A percentile compares a stretch with the other conserved stretches of the same genome.
These are phyloP conservation scores for Gossypium herbaceum DNA, from an alignment of 345 rosid genomes.

Conservation along the genomic window DNA sequence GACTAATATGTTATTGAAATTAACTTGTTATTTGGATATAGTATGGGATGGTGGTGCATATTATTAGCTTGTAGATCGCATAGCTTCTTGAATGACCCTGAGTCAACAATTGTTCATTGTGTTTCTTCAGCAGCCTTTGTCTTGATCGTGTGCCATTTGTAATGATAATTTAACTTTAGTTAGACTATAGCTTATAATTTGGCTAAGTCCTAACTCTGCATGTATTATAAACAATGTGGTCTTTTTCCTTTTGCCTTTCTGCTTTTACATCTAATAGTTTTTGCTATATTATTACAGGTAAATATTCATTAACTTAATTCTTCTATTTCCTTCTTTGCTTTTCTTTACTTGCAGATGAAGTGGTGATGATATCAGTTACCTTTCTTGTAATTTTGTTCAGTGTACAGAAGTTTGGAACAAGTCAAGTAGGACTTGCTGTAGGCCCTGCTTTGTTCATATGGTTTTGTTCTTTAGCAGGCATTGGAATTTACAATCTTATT, in stretches of 20 bases:
- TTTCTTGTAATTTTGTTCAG: slow-evolving; percentile 87
- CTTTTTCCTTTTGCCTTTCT: neutral
- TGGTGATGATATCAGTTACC: slow-evolving; percentile 88
- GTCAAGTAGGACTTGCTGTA: slow-evolving; percentile 90
- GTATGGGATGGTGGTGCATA: neutral
- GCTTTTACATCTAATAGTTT: neutral
- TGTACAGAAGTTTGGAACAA: slow-evolving; percentile 96
- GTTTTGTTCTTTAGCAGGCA: slow-evolving; percentile 92
- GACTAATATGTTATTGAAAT: neutral
- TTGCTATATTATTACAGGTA: slow-evolving; percentile 1
- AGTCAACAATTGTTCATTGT: neutral
- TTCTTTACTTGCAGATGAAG: slow-evolving; percentile 69
- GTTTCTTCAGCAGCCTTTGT: neutral
- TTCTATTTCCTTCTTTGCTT: slow-evolving; percentile 9
- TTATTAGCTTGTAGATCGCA: neutral
- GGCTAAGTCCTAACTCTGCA: neutral
- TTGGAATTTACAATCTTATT: slow-evolving; percentile 83
- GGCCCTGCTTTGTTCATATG: slow-evolving; percentile 95
- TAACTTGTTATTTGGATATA: neutral
- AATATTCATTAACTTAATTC: slow-evolving; percentile 24
- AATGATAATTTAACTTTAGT: neutral
- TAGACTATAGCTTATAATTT: neutral
- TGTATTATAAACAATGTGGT: neutral
- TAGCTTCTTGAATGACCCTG: neutral
- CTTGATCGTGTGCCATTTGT: neutral